Evolutionary conservation across 805 yeast genomes (phyloP), one percentile per base, ranked within the genome.

Genomic region (Barnettozyma sucrosica): DNA sequence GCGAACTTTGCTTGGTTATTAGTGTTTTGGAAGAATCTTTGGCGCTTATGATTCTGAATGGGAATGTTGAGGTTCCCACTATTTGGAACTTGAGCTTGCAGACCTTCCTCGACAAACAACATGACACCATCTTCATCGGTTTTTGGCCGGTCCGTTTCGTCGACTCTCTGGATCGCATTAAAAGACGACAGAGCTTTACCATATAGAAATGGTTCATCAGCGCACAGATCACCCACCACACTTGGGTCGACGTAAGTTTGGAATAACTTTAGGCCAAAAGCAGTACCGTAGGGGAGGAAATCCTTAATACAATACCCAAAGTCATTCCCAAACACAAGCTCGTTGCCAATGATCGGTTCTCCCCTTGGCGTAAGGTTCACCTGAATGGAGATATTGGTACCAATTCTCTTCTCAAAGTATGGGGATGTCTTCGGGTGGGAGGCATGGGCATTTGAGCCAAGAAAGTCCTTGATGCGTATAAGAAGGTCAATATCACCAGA

Each of bases 281-380:
- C 69, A 25, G 71, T 67, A 5, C 80, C 79, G 59, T 69, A 69
- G 3, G 89, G 89, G 10, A 83, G 70, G 46, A 70, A 69, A 42
- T 80, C 80, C 28, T 72, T 66, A 28, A 83, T 74, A 0, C 86
- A 81, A n/a, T 67, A 59, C 9, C 73, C 77, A 58, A 81, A 80
- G 56, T 83, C 89, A 58, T 83, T 83, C 1, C 89, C 89, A 65
- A 79, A 83, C n/a, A 78, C 49, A 36, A 83, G 63, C n/a, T 72
- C 70, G 37, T 75, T 68, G 3, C 85, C 86, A 18, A 55, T 57
- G n/a, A 81, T 64, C 19, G 50, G 47, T 10, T 37, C 41, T 2
- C 56, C 52, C 24, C 57, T 65, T 38, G 83, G 84, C 10, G 56
- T 65, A 50, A 77, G 70, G 46, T 57, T 43, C 49, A 74, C 55